A percentile compares a stretch with the other conserved stretches of the same genome.
phyloP scores from a whole-genome alignment of 108 stramenopile genomes.

The Thalassiosira profunda region DNA sequence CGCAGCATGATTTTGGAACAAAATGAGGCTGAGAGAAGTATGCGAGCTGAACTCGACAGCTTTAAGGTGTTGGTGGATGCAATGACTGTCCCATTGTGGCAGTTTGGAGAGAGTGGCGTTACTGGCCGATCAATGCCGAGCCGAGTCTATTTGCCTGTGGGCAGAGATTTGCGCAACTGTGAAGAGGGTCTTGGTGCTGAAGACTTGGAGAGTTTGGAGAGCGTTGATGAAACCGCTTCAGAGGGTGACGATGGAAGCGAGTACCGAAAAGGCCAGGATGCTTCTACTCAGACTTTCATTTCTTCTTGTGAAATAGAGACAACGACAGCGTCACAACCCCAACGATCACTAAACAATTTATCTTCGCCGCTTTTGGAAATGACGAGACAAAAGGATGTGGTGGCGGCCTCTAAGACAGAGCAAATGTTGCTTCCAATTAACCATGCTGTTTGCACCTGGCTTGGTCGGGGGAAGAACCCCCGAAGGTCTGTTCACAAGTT shows the following conservation, averaged over 20 bases:
- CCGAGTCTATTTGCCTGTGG: conserved; percentile 32
- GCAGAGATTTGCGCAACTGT: conserved; percentile 10
- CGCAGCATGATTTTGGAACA: conserved; percentile 63
- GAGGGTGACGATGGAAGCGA: conserved; percentile 14
- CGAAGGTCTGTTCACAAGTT: conserved; percentile 50
- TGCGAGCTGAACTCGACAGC: conserved; percentile 65
- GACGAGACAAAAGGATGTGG: not conserved
- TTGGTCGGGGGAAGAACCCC: too few species aligned
- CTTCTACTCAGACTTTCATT: conserved; percentile 36
- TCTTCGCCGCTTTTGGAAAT: not conserved
- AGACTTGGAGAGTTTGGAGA: conserved; percentile 32
- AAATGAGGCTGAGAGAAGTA: conserved; percentile 58
- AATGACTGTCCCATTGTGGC: conserved; percentile 81
- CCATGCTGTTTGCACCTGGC: too few species aligned
- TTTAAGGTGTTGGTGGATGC: conserved; percentile 70
- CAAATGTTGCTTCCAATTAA: conserved; percentile 34
- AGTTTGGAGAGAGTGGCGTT: conserved; percentile 68
- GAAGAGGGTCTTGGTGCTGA: conserved; percentile 35
- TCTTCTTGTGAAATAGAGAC: conserved; percentile 26
- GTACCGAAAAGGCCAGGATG: conserved; percentile 32
- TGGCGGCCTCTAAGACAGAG: conserved; percentile 42
- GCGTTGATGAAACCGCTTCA: conserved; percentile 21
- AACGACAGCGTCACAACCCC: conserved; percentile 24
- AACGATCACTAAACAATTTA: not conserved
- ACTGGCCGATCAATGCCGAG: conserved; percentile 49